A percentile compares a stretch with the other conserved stretches of the same genome.
Conservation (phyloP, 2,329 filamentous ascomycete species). For the Cladosporium sp. region DNA sequence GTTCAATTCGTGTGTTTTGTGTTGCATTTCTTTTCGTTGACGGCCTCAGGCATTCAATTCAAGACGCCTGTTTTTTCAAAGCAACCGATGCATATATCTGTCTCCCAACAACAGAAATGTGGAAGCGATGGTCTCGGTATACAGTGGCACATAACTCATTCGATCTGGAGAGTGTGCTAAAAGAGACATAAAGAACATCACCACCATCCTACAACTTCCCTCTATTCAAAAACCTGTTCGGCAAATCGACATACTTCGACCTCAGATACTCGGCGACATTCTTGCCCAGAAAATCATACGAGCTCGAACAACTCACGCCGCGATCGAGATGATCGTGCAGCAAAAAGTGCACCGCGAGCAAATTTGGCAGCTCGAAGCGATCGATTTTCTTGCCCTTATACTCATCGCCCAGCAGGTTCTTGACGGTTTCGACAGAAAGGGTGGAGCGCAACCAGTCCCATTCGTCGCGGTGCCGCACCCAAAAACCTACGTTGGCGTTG, state of each 20-base stretch:
- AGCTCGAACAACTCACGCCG: constrained; percentile 29
- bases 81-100: no score
- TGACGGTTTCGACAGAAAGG: constrained; percentile 25
- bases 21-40: no score
- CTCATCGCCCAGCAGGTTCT: constrained; percentile 30
- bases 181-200: no score
- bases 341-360: constrained; percentile 32
- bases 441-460: constrained; percentile 31
- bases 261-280: constrained; percentile 32
- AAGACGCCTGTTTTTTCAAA: no score
- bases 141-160: no score
- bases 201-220: constrained; percentile 22
- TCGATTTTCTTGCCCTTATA: constrained; percentile 33
- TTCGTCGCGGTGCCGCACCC: constrained; percentile 35
- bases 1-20: no score
- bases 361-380: constrained; percentile 31
- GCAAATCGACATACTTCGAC: constrained; percentile 27
- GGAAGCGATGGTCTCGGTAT: no score
- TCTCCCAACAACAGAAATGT: no score
- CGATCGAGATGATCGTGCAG: constrained; percentile 32
- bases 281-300: constrained; percentile 31
- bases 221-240: constrained; percentile 27
- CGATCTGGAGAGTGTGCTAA: no score
- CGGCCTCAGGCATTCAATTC: no score
- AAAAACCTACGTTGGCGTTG: constrained; percentile 37